These are phyloP conservation scores for Penicillium sp. DNA, from an alignment of 2,329 filamentous ascomycete genomes.

Conservation along the genomic window DNA sequence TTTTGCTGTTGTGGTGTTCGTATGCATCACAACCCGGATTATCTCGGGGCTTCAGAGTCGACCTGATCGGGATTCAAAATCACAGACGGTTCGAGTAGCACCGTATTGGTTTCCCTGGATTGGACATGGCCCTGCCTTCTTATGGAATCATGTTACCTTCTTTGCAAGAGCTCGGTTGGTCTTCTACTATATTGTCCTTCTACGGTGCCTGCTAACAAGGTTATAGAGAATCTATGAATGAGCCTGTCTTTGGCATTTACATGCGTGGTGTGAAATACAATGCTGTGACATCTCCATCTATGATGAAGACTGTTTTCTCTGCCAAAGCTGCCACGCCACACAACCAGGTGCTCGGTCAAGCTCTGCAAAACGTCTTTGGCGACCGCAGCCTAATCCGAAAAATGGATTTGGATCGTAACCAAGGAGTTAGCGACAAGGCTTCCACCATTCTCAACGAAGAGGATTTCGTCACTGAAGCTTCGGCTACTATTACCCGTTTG, in stretches of 20 bases:
- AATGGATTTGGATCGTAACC: slow-evolving; percentile 28
- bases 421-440: slow-evolving; percentile 33
- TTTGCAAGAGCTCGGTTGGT: slow-evolving; percentile 37
- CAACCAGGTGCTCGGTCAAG: slow-evolving; percentile 26
- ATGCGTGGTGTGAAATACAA: slow-evolving; percentile 45
- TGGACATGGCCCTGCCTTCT: slow-evolving; percentile 46
- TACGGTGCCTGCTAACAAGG: slow-evolving; percentile 9
- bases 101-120: slow-evolving; percentile 55
- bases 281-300: slow-evolving; percentile 42
- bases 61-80: slow-evolving; percentile 17
- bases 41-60: slow-evolving; percentile 30
- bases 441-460: slow-evolving; percentile 40
- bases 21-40: slow-evolving; percentile 34
- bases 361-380: slow-evolving; percentile 39
- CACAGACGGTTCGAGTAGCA: slow-evolving; percentile 39
- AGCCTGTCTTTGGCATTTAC: slow-evolving; percentile 43
- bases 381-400: slow-evolving; percentile 33
- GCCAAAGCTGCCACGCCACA: slow-evolving; percentile 24
- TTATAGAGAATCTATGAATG: slow-evolving; percentile 29
- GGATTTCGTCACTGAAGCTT: slow-evolving; percentile 38
- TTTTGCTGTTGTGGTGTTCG: slow-evolving; percentile 22
- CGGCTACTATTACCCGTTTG: slow-evolving; percentile 31
- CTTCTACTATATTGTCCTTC: neutral
- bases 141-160: slow-evolving; percentile 40
- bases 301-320: slow-evolving; percentile 37